Conservation (phyloP, 148 eudicot genomes). For the Linanthus parryae region DNA sequence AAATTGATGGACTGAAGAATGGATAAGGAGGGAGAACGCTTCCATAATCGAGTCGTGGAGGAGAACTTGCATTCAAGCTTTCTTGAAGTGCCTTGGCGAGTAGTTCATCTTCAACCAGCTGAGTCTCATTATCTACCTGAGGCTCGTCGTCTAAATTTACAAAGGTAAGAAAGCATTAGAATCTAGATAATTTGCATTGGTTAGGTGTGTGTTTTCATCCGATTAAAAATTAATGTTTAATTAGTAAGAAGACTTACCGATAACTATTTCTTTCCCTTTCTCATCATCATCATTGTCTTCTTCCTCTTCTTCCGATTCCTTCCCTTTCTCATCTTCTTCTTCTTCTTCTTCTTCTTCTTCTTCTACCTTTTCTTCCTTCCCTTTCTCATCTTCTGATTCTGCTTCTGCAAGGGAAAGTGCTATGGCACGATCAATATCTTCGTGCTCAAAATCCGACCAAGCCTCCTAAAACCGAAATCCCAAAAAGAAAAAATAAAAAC, state of each 20-base stretch:
- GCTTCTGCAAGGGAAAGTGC: conserved; percentile 62
- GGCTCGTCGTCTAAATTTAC: neutral
- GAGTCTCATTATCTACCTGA: conserved; percentile 35
- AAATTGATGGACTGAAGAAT: conserved; percentile 46
- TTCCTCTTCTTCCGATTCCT: no score
- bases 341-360: no score
- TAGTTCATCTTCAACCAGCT: conserved; percentile 78
- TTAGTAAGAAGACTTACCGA: neutral
- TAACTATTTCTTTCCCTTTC: neutral
- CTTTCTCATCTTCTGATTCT: conserved; percentile 74
- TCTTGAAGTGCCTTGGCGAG: conserved; percentile 91
- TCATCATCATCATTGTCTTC: no score
- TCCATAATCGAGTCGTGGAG: conserved; percentile 56
- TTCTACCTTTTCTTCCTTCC: no score
- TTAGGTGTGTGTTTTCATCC: neutral
- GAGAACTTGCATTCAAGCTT: conserved; percentile 62
- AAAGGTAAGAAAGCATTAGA: neutral
- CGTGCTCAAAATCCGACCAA: conserved; percentile 57
- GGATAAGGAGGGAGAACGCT: conserved; percentile 47
- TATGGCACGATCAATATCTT: conserved; percentile 83
- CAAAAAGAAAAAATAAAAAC: neutral
- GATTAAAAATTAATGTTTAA: no score
- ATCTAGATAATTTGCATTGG: neutral
- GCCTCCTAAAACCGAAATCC: conserved; percentile 47
- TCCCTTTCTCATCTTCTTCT: neutral